Conservation (phyloP, 225 moss, liverwort and hornwort species). For the Asterella californica region DNA sequence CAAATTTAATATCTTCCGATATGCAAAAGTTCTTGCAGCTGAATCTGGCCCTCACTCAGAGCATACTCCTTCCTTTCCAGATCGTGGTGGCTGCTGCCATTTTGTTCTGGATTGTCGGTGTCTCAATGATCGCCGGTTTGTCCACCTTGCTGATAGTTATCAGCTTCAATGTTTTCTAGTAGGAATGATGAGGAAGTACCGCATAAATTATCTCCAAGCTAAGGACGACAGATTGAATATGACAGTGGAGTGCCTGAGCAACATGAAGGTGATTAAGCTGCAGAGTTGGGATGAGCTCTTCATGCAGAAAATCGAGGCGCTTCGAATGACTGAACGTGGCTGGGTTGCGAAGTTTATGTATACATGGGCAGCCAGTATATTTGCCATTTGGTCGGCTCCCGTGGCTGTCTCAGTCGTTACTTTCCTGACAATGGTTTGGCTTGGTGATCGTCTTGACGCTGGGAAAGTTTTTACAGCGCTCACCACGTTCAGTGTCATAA, state of each 20-base stretch:
- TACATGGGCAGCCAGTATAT: conserved; percentile 36
- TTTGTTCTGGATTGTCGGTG: conserved; percentile 33
- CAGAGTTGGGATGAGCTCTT: conserved; percentile 50
- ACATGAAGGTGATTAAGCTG: conserved; percentile 52
- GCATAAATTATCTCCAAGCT: conserved; percentile 8
- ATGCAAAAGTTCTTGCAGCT: conserved; percentile 22
- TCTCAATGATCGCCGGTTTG: conserved; percentile 29
- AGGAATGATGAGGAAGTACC: conserved; percentile 21
- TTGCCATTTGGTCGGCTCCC: conserved; percentile 47
- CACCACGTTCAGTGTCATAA: conserved; percentile 45
- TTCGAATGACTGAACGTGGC: conserved; percentile 36
- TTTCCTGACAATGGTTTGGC: conserved; percentile 36
- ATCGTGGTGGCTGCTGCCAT: conserved; percentile 18
- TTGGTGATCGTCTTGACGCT: conserved; percentile 40
- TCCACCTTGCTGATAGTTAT: conserved; percentile 19
- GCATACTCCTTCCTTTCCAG: conserved; percentile 32
- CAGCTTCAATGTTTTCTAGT: conserved; percentile 19
- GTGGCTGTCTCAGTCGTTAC: conserved; percentile 37
- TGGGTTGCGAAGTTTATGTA: conserved; percentile 37
- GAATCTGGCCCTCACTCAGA: conserved; percentile 11
- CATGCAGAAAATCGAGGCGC: conserved; percentile 25
- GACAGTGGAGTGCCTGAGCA: conserved; percentile 24
- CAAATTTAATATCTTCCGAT: conserved; percentile 33
- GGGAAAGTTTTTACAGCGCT: conserved; percentile 50
- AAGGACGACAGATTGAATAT: conserved; percentile 34